Base-by-base conservation (phyloP, 106 monocot genomes). In the Agapanthus africanus region DNA sequence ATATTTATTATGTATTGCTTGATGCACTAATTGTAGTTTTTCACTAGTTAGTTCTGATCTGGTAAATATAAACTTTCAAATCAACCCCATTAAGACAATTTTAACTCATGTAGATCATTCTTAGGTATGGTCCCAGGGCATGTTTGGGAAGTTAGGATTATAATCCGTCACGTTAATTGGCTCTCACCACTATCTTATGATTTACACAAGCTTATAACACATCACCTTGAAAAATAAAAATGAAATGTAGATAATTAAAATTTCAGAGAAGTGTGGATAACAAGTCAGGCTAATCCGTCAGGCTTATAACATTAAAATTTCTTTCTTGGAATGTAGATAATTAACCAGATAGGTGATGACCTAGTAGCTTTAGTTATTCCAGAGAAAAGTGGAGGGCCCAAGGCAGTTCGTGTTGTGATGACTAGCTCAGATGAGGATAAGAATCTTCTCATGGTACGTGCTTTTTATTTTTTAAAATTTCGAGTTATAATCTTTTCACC, bases 381-480 rank as follows among this genome's bases (percentile, higher is more conserved):
- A 57, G 76, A 85, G 28, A 81, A 67, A 72, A 66, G 54, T 64
- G 89, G 79, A 21, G 67, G 40, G 16, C 49, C 84, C n/a, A 82
- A 67, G 47, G 69, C 78, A 19, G 82, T 97, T 41, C 80, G 80
- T 40, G 72, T 89, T 25, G 81, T 97, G 41, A 66, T 97, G 67
- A 83, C 89, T 38, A 81, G 73, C 42, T 89, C 97, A 32, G 76
- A 84, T 25, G 92, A 92, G 59, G 97, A 97, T 63, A 97, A 79
- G 59, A 85, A 68, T 70, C 67, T 79, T 75, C 82, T 97, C 15
- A 18, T 91, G 74, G 88, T 92, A 42, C 3, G 61, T 15, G 32
- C 26, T 30, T 66, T 42, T 41, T 44, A 7, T 28, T 30, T 2
- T 59, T 33, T 36, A 1, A 14, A 50, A 23, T 27, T 32, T n/a